A percentile compares a stretch with the other conserved stretches of the same genome.
These are phyloP conservation scores for Sequoia sempervirens DNA, from an alignment of 75 land plant species.

Conservation along the genomic window DNA sequence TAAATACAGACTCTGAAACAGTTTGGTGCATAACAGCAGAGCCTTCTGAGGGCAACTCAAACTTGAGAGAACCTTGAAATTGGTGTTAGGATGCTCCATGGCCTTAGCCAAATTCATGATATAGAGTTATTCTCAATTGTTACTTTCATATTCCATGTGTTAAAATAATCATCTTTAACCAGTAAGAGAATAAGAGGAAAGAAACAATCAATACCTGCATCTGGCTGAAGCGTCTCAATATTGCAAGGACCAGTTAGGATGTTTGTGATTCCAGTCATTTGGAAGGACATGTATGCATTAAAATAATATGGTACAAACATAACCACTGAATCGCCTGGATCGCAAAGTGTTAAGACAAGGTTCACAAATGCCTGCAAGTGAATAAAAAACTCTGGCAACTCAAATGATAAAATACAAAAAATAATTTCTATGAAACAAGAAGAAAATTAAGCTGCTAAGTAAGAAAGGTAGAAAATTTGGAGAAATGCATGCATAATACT, in stretches of 20 bases:
- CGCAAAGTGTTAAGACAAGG: conserved; percentile 86
- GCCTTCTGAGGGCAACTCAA: neutral
- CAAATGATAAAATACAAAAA: neutral
- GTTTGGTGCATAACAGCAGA: neutral
- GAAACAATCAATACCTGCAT: conserved; percentile 57
- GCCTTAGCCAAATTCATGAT: neutral
- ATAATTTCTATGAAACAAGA: neutral
- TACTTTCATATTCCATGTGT: neutral
- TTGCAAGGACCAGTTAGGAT: conserved; percentile 87
- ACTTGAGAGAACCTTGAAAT: neutral
- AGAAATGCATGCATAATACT: neutral
- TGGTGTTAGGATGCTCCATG: neutral
- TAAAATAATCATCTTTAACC: too few species aligned
- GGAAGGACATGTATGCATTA: conserved; percentile 96
- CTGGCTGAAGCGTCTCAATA: conserved; percentile 76
- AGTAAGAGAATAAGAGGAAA: neutral
- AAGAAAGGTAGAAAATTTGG: neutral
- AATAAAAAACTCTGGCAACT: neutral
- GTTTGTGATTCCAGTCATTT: conserved; percentile 92
- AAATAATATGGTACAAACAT: conserved; percentile 99
- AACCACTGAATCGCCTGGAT: conserved; percentile 93
- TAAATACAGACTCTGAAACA: neutral
- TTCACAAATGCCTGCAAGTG: conserved; percentile 83
- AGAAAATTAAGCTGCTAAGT: neutral
- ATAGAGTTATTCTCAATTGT: neutral